Evolutionary conservation across 148 eudicot species (phyloP).

Genomic region (Amaranthus palmeri): DNA sequence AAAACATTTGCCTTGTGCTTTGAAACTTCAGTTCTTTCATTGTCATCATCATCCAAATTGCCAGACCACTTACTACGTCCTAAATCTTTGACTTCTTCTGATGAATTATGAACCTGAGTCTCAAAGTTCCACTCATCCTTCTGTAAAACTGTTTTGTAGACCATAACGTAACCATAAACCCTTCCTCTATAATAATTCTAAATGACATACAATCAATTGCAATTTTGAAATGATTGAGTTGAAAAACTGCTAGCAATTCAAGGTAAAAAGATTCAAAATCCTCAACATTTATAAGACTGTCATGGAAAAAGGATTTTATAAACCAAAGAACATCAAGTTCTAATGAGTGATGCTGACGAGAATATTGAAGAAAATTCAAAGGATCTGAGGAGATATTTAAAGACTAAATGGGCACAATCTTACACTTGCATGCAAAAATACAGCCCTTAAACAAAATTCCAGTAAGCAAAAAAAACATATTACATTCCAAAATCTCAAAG

Average conservation of each 20-base stretch:
- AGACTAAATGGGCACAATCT: neutral
- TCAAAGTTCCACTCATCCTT: conserved; percentile 37
- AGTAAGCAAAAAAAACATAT: neutral
- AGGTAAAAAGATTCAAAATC: neutral
- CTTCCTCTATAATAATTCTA: neutral
- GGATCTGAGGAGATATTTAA: no score
- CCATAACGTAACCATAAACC: conserved; percentile 9
- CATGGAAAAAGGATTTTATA: neutral
- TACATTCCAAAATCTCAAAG: neutral
- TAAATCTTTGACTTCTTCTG: conserved; percentile 72
- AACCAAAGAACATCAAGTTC: neutral
- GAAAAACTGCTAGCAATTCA: neutral
- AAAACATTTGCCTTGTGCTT: conserved; percentile 42
- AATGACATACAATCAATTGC: neutral
- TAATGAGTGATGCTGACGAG: neutral
- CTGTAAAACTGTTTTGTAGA: conserved; percentile 34
- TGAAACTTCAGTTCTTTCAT: conserved; percentile 25
- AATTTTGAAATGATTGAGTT: neutral
- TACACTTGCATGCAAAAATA: neutral
- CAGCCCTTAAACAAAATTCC: neutral
- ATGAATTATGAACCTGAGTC: conserved; percentile 36
- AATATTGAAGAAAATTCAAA: neutral
- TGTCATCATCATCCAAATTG: conserved; percentile 65
- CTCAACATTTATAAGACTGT: neutral
- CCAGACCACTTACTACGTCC: conserved; percentile 93